These are phyloP conservation scores for Lithocarpus polystachyus DNA, from an alignment of 306 rosid genomes.

Conservation along the genomic window DNA sequence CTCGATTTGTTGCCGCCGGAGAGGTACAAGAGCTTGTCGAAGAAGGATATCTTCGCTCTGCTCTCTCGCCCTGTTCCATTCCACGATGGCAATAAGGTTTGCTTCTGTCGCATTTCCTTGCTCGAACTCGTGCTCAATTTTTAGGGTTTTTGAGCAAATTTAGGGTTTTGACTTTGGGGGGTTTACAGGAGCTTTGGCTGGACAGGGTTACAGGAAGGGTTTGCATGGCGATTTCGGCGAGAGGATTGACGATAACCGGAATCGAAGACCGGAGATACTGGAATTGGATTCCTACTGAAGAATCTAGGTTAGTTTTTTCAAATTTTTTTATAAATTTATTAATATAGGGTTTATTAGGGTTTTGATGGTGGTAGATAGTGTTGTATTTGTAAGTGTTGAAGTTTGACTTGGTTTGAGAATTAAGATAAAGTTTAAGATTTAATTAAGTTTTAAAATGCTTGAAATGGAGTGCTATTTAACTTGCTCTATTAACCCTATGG, in stretches of 20 bases:
- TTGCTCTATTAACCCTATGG: background rate
- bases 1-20: constrained; percentile 58
- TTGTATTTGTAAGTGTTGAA: too few species aligned
- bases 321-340: too few species aligned
- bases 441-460: background rate
- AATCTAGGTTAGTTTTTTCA: constrained; percentile 59
- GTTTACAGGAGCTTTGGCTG: constrained; percentile 77
- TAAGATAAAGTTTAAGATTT: background rate
- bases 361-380: too few species aligned
- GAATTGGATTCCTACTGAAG: constrained; percentile 94
- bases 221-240: constrained; percentile 70
- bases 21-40: constrained; percentile 47
- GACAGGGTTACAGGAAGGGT: constrained; percentile 72
- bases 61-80: constrained; percentile 68
- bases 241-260: constrained; percentile 78
- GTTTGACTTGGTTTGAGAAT: too few species aligned
- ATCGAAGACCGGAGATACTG: constrained; percentile 80
- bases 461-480: background rate
- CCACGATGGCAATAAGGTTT: constrained; percentile 68
- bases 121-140: too few species aligned
- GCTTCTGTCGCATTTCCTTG: background rate
- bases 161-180: constrained; percentile 9
- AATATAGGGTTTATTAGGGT: too few species aligned
- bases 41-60: constrained; percentile 72
- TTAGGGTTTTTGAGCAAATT: background rate